These are phyloP conservation scores for Luzula sylvatica DNA, from an alignment of 176 grass and related monocot species.

Conservation along the genomic window DNA sequence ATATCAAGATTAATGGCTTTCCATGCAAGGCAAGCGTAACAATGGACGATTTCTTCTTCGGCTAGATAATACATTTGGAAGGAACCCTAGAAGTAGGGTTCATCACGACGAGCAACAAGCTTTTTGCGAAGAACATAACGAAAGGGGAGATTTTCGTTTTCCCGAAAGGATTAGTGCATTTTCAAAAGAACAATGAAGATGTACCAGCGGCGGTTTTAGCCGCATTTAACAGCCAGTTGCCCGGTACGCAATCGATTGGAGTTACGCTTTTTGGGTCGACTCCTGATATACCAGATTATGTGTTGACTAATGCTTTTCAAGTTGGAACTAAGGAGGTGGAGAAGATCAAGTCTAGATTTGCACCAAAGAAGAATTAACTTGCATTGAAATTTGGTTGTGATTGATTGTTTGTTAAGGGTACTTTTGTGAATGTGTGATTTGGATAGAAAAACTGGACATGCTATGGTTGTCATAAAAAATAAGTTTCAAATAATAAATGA, in stretches of 20 bases:
- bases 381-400: no score
- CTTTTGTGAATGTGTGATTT: no score
- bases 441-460: no score
- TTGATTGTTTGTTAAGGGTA: no score
- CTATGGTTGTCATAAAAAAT: no score
- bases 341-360: slow-evolving; percentile 20
- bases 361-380: slow-evolving; percentile 11
- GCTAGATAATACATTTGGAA: no score
- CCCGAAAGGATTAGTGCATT: slow-evolving; percentile 19
- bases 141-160: slow-evolving; percentile 20
- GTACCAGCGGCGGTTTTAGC: slow-evolving; percentile 9
- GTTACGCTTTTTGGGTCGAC: slow-evolving; percentile 4
- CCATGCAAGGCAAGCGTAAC: slow-evolving; percentile 12
- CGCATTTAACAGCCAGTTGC: slow-evolving; percentile 20
- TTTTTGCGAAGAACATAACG: slow-evolving; percentile 12
- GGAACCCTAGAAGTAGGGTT: slow-evolving; percentile 13
- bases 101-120: slow-evolving; percentile 24
- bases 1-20: slow-evolving; percentile 11
- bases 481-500: no score
- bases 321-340: slow-evolving; percentile 18
- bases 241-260: slow-evolving; percentile 9
- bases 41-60: slow-evolving; percentile 17
- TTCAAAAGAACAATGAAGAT: slow-evolving; percentile 13
- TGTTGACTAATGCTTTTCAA: slow-evolving; percentile 19
- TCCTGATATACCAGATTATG: slow-evolving; percentile 11